Evolutionary conservation across 345 rosid species (phyloP), one percentile per base, ranked within the genome.

Genomic region (Abelmoschus esculentus): DNA sequence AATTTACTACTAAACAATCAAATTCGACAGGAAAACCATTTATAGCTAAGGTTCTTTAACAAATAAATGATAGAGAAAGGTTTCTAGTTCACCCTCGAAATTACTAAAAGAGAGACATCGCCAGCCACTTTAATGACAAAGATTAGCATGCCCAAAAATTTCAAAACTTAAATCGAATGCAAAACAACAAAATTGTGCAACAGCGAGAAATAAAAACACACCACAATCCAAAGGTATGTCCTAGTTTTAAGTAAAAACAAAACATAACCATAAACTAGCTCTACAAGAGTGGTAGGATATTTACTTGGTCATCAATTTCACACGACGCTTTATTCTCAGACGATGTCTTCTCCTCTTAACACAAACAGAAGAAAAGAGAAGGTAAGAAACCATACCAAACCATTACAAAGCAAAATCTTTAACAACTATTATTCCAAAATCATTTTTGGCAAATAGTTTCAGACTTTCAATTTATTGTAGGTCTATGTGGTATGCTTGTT

Each of bases 301-400:
- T 76, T 77, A 86, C 93, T 58, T 60, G 79, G 67, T 82, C 86
- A 80, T 83, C 84, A 73, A 64, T 79, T 28, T 50, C 70, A 29
- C 34, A 57, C 2, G 53, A 60, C 73, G 76, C 69, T 66, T 74
- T 80, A 32, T 70, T 63, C 13, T 57, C 63, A 9, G 69, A 18
- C 6, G 63, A 73, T 50, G 59, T 34, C 66, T 78, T 73, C 70
- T 78, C 88, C 55, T 75, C 84, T 84, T 73, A 67, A 69, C 12
- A 57, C 44, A 71, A 49, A 72, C 17, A 60, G 53, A 53, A 68
- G 26, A 22, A 22, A 22, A n/a, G 46, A 70, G 6, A 57, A 68
- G 4, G 67, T 67, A 32, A 78, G 72, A 38, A 64, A 55, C 7
- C 28, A 53, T 18, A 9, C 58, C 50, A 75, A 61, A 32, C 26